Conservation (phyloP, 306 rosid species). For the Gillenia trifoliata region DNA sequence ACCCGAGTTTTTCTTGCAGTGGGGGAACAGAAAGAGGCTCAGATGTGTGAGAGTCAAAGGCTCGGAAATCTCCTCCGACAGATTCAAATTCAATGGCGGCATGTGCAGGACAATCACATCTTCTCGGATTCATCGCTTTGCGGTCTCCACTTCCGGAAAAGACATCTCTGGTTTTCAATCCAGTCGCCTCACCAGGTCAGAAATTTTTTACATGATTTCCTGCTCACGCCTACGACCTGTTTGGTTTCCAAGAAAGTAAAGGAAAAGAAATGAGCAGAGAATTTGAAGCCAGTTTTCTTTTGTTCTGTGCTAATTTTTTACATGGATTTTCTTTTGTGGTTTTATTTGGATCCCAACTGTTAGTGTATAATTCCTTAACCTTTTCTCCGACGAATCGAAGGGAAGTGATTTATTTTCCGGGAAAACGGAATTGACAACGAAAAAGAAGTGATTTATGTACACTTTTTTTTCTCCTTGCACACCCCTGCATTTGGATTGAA, state of each 20-base stretch:
- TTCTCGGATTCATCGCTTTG: slow-evolving; percentile 40
- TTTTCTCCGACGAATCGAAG: slow-evolving; percentile 9
- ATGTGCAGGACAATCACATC: slow-evolving; percentile 49
- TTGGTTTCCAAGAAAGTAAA: slow-evolving; percentile 7
- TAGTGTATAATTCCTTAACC: not conserved
- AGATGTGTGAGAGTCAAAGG: slow-evolving; percentile 75
- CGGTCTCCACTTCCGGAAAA: slow-evolving; percentile 37
- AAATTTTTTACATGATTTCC: slow-evolving; percentile 1
- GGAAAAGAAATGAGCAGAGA: not conserved
- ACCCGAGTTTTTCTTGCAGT: slow-evolving; percentile 72
- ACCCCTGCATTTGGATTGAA: too few species aligned
- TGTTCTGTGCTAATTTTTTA: not conserved
- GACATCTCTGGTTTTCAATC: slow-evolving; percentile 45
- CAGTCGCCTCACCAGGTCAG: slow-evolving; percentile 62
- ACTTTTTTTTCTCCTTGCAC: too few species aligned
- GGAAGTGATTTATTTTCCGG: too few species aligned
- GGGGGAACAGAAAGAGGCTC: slow-evolving; percentile 62
- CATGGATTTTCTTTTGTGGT: not conserved
- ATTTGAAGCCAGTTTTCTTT: not conserved
- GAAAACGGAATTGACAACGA: not conserved
- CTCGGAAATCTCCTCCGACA: slow-evolving; percentile 48
- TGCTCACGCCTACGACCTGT: not conserved
- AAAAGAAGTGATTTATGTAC: too few species aligned
- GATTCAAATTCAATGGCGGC: slow-evolving; percentile 41
- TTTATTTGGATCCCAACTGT: not conserved